phyloP scores from a whole-genome alignment of 2,329 filamentous ascomycete genomes.

The Hansfordia pulvinata region DNA sequence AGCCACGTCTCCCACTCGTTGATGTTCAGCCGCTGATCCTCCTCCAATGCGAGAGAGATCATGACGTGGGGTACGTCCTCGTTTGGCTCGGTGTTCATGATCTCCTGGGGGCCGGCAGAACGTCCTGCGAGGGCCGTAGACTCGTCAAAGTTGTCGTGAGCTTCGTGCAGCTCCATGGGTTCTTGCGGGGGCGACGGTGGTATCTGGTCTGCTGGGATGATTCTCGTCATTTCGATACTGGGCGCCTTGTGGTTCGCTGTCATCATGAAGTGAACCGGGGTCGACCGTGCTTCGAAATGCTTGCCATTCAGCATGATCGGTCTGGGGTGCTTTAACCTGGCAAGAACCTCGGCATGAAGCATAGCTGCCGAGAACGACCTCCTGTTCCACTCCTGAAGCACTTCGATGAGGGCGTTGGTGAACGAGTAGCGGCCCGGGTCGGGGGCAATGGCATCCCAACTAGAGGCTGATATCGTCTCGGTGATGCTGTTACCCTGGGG shows the following conservation, averaged over 20 bases:
- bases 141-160: conserved; percentile 8
- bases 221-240: conserved; percentile 39
- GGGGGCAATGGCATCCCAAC: conserved; percentile 47
- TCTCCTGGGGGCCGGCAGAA: conserved; percentile 12
- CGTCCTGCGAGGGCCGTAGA: conserved; percentile 14
- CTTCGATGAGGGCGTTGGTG: conserved; percentile 44
- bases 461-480: conserved; percentile 47
- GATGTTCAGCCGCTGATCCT: conserved; percentile 41
- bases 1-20: conserved; percentile 47
- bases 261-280: conserved; percentile 51
- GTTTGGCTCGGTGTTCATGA: conserved; percentile 27
- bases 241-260: conserved; percentile 44
- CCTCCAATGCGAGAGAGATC: conserved; percentile 45
- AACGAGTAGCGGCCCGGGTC: conserved; percentile 47
- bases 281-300: conserved; percentile 42
- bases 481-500: conserved; percentile 44
- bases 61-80: conserved; percentile 46
- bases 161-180: too few relatives aligned
- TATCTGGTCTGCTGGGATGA: conserved; percentile 17
- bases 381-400: conserved; percentile 40
- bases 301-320: conserved; percentile 44
- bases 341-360: conserved; percentile 45
- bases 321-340: conserved; percentile 44
- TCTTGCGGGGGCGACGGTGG: conserved; percentile 22
- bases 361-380: conserved; percentile 44